Evolutionary conservation across 2,329 filamentous ascomycete genomes (phyloP), one percentile per base, ranked within the genome.

Genomic region (Scorias spongiosa): DNA sequence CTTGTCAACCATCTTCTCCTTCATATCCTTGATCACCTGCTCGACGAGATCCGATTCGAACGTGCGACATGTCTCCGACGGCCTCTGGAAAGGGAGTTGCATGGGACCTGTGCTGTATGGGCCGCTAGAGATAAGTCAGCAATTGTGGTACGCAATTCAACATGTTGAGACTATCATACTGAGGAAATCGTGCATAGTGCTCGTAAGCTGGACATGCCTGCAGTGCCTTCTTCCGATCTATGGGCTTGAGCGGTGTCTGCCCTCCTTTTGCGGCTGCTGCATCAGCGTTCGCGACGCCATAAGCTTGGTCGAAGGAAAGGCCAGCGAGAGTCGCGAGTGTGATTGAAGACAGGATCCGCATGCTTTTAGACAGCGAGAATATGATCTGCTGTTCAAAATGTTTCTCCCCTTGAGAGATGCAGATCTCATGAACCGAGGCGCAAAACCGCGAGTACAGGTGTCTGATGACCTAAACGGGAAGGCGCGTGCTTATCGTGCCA

Each of bases 1-100:
- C 12, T 81, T 81, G 56, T 96, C 81, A 46, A 80, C 72, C 66
- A 98, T 83, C 43, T 77, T 80, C 26, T 75, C 72, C 5, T 81
- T 91, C 51, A 98, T 71, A 52, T 95, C 79, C 28, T 77, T 63
- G 49, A 98, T 95, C 42, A 95, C 83, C 56, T 83, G 73, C 62
- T 98, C 91, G 39, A 96, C 93, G 2, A 81, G 72, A 18, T 82
- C 76, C 1, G 88, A 95, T 44, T 78, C 75, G 64, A 96, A 98
- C 0, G 88, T 95, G 49, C 91, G 84, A 62, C 91, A 98, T 59
- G 77, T 74, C 44, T 70, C 68, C 29, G 80, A 76, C 2, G 91
- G 91, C 46, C 91, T 75, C 61, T 98, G 91, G 62, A 78, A 96
- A 1, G 91, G 87, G 1, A 98, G 72, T 42, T 72, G 69, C 56